Conservation (phyloP, 768 basidiomycete genomes). For the Paxillus rubicundulus region DNA sequence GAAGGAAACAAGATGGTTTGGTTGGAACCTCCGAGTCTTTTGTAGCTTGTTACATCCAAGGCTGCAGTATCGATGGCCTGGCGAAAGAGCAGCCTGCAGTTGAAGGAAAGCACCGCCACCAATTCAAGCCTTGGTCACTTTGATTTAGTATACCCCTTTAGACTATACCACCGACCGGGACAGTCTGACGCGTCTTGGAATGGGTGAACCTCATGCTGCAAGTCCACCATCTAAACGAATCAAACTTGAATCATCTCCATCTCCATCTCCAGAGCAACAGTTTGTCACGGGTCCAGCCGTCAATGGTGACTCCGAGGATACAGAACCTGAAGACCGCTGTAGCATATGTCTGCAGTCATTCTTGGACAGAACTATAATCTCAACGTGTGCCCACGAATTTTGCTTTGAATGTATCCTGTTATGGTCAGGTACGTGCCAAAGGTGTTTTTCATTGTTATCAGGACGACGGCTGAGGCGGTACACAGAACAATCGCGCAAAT, state of each 20-base stretch:
- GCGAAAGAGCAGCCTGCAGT: background rate
- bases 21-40: too few relatives aligned
- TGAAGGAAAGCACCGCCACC: too few relatives aligned
- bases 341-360: conserved; percentile 83
- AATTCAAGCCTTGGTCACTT: too few relatives aligned
- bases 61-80: too few relatives aligned
- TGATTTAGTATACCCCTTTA: background rate
- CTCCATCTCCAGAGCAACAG: conserved; percentile 8
- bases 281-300: background rate
- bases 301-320: background rate
- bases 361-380: conserved; percentile 76
- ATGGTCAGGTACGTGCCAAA: conserved; percentile 68
- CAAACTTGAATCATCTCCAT: conserved; percentile 31
- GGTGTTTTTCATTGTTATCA: background rate
- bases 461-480: background rate
- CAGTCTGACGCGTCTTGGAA: background rate
- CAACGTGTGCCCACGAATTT: conserved; percentile 87
- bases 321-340: conserved; percentile 52
- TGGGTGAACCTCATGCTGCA: conserved; percentile 1
- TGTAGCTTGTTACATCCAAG: too few relatives aligned
- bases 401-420: conserved; percentile 88
- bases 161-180: background rate
- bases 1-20: background rate
- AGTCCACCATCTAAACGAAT: conserved; percentile 36
- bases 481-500: conserved; percentile 72